Evolutionary conservation across 1,284 basidiomycete genomes (phyloP).

Genomic region (Microbotryomycetes sp.): DNA sequence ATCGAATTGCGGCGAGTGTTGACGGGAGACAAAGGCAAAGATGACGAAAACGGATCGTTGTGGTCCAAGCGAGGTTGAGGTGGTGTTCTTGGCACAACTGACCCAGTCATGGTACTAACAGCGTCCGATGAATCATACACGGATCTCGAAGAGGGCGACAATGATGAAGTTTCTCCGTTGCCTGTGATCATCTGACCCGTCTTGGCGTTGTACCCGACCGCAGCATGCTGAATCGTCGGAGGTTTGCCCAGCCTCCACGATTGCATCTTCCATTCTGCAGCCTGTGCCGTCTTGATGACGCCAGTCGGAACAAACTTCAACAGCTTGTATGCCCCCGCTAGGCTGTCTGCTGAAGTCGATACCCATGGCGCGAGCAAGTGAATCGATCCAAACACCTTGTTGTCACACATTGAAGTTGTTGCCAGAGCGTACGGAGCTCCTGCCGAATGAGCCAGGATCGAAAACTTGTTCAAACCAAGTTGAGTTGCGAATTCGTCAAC

Average conservation of each 20-base stretch:
- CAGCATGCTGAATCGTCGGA: slow-evolving; percentile 56
- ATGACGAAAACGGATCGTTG: background rate
- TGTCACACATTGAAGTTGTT: slow-evolving; percentile 59
- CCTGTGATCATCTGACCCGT: slow-evolving; percentile 9
- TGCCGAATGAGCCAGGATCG: slow-evolving; percentile 92
- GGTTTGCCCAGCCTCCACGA: slow-evolving; percentile 95
- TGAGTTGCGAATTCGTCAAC: slow-evolving; percentile 82
- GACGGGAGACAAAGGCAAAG: background rate
- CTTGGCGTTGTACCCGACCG: slow-evolving; percentile 39
- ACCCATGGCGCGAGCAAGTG: slow-evolving; percentile 97
- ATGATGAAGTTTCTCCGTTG: background rate
- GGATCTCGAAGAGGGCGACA: background rate
- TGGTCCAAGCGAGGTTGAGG: background rate
- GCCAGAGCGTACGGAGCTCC: slow-evolving; percentile 91
- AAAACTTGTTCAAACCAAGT: slow-evolving; percentile 70
- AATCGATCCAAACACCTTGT: slow-evolving; percentile 73
- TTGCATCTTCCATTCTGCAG: slow-evolving; percentile 93
- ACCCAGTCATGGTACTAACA: background rate
- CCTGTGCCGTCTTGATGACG: slow-evolving; percentile 87
- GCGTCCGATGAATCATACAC: background rate
- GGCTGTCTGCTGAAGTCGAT: slow-evolving; percentile 11
- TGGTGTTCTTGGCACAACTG: background rate
- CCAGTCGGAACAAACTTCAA: slow-evolving; percentile 91
- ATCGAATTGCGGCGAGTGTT: background rate
- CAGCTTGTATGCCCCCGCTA: slow-evolving; percentile 78